Evolutionary conservation across 768 basidiomycete genomes (phyloP), one percentile per base, ranked within the genome.

Genomic region (Boletus sp.): DNA sequence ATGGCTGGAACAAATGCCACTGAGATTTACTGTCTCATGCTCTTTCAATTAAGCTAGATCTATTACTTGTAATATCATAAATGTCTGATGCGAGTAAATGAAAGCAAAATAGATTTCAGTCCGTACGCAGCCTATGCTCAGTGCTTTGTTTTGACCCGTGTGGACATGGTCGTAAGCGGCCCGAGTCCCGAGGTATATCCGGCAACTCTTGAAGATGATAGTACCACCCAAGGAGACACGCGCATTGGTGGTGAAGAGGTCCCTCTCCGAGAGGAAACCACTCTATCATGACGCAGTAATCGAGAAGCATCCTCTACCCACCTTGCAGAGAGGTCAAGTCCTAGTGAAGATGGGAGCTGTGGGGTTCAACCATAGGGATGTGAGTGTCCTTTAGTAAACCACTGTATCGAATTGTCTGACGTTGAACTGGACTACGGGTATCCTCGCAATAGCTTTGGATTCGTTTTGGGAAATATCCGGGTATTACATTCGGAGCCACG

Each of bases 301-400:
- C 11, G 77, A 81, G 50, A 75, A 80, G 36, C 75, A 70, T 44
- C 75, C 79, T 0, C 68, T 90, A 41, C 80, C 82, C 8, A 28
- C 52, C 55, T 76, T 90, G 53, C 75, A 80, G 56, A 57, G 69
- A 0, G 86, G 83, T 2, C 76, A 92, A 69, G 69, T 92, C 1
- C 76, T 89, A 8, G 86, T 92, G 9, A 82, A 79, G 68, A 82
- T 91, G 50, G 76, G 73, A 18, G 88, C 90, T 14, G 89, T 79
- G 0, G 84, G 81, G 15, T 90, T 90, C 76, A 94, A 94, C 67
- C 90, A 86, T 64, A 78, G 86, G 65, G 90, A 91, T 64, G 88
- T 89, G 57, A 49, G 67, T 64, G 32, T 50, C 33, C 32, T 48
- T 20, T 50, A 7, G 18, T 33, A 4, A 36, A 29, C 35, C 1